Evolutionary conservation across 345 rosid genomes (phyloP).

Genomic region (Salix caprea): DNA sequence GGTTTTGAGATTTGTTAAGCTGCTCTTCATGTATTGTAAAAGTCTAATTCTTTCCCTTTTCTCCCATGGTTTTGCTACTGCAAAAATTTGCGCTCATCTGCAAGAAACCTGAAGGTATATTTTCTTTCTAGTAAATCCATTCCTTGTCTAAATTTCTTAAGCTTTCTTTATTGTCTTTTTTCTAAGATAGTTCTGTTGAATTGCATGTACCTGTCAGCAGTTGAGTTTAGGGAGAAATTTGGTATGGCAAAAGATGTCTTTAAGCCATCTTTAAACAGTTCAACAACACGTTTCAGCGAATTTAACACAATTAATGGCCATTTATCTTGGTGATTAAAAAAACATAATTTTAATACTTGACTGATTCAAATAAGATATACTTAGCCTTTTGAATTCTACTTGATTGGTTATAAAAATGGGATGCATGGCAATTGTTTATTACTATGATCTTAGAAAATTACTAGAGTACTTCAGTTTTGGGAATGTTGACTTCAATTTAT

Average conservation of each 20-base stretch:
- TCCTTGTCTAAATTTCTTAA: background rate
- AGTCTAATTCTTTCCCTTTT: constrained; percentile 8
- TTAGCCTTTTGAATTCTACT: no score
- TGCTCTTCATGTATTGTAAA: background rate
- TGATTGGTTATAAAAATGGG: no score
- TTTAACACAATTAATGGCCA: no score
- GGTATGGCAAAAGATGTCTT: constrained; percentile 67
- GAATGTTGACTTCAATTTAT: no score
- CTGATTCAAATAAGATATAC: no score
- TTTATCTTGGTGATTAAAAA: no score
- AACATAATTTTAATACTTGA: no score
- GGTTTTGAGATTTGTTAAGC: background rate
- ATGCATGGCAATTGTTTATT: no score
- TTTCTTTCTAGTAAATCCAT: constrained; percentile 15
- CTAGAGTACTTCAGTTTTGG: no score
- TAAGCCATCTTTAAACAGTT: no score
- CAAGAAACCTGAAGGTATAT: constrained; percentile 84
- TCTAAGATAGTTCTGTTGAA: constrained; percentile 5
- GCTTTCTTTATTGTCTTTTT: background rate
- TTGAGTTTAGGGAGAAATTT: constrained; percentile 84
- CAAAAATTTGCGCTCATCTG: constrained; percentile 27
- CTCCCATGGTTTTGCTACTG: constrained; percentile 3
- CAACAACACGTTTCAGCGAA: no score
- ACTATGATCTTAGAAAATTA: no score
- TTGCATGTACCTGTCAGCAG: constrained; percentile 46